Base-by-base conservation (phyloP, 2,329 filamentous ascomycete genomes). In the Cryphonectria parasitica region DNA sequence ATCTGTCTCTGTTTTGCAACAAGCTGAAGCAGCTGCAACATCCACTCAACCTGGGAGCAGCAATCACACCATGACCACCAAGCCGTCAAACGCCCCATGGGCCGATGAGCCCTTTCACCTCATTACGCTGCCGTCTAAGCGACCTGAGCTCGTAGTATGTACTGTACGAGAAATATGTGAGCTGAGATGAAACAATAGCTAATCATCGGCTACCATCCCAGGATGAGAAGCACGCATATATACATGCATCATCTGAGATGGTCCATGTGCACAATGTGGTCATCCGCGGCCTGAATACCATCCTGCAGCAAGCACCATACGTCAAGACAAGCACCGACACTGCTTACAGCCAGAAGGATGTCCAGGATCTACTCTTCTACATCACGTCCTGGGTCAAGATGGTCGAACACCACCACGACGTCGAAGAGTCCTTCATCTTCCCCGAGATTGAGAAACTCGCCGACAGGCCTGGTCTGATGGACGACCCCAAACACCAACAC, bases 361-460 rank as follows among this genome's bases (percentile, higher is more conserved):
- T 65, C 61, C 67, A 71, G 17, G 71, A 76, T 17, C 61, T 80
- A 19, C 74, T 77, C 31, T 73, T 76, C 15, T 80, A 78, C 70
- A 74, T 78, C 10, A 69, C 73, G 2, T 77, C 77, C 15, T 82
- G 79, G 77, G 74, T 73, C 25, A 77, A 79, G 22, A 78, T 77
- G 52, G 77, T 82, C 6, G 73, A 80, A 52, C 78, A 81, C 69
- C 80, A 81, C 69, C 80, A 82, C 69, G 66, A 73, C 1, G 71
- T 75, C 49, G 80, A 82, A 68, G 80, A 82, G 65, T 69, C 61
- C 0, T 70, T 75, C 61, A 78, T 80, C 36, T 82, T 82, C 68
- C 80, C 80, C 0, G 77, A 74, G 41, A 71, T 81, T 7, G 78
- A 79, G 41, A 75, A 75, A n/a, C 72, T 79, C 28, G 76, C 76